Percentiles rank a stretch among this genome's conserved stretches.
These are phyloP conservation scores for Globisporangium alternatum DNA, from an alignment of 352 stramenopile species.

Conservation along the genomic window DNA sequence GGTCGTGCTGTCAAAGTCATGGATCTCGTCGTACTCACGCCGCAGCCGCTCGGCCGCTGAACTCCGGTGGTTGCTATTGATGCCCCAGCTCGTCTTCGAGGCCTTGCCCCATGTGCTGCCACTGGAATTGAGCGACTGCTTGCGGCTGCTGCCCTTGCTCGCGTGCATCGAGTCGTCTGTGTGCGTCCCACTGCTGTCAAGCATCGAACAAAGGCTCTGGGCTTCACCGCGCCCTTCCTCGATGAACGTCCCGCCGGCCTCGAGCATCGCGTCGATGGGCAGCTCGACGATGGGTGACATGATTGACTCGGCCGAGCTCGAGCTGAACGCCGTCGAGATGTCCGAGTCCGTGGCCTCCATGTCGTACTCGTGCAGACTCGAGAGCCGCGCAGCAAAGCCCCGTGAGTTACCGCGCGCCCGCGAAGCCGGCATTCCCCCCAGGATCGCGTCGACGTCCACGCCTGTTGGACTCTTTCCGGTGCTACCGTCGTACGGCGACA, in stretches of 20 bases:
- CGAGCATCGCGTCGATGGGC: constrained; percentile 45
- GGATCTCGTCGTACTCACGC: constrained; percentile 16
- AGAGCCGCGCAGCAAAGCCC: constrained; percentile 42
- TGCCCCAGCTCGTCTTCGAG: constrained; percentile 14
- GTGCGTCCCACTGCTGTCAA: constrained; percentile 12
- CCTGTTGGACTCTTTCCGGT: constrained; percentile 8
- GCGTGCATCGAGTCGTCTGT: constrained; percentile 12
- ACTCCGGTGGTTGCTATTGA: constrained; percentile 13
- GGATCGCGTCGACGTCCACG: constrained; percentile 30
- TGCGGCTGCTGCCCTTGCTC: constrained; percentile 10
- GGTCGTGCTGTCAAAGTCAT: constrained; percentile 10
- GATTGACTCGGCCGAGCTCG: constrained; percentile 30
- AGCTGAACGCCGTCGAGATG: constrained; percentile 36
- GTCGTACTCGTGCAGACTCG: constrained; percentile 68
- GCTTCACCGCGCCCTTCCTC: constrained; percentile 19
- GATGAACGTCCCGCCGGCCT: constrained; percentile 38
- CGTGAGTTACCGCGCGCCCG: constrained; percentile 18
- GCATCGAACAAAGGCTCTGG: constrained; percentile 10
- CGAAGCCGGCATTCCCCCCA: constrained; percentile 19
- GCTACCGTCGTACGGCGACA: constrained; percentile 34
- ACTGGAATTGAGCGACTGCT: constrained; percentile 13
- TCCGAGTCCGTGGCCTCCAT: constrained; percentile 28
- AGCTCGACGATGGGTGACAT: constrained; percentile 55
- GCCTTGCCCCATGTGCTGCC: constrained; percentile 14
- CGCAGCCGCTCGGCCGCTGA: constrained; percentile 7